These are phyloP conservation scores for Amanita thiersii DNA, from an alignment of 768 basidiomycete genomes.

Conservation along the genomic window DNA sequence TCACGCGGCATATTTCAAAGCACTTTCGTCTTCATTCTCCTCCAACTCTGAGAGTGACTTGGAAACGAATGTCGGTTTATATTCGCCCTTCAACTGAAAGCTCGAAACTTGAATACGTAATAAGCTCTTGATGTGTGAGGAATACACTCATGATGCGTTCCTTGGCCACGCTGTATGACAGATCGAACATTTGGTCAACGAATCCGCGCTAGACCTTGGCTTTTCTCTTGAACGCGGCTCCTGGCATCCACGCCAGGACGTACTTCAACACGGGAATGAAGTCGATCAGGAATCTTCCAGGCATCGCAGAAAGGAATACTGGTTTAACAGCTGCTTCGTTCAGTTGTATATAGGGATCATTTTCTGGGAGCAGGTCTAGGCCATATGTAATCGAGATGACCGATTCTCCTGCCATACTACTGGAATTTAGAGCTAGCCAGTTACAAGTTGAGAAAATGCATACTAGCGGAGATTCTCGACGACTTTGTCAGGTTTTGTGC, in stretches of 20 bases:
- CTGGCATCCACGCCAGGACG: conserved; percentile 25
- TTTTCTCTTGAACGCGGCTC: conserved; percentile 29
- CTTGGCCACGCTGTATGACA: conserved; percentile 24
- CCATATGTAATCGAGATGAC: neutral
- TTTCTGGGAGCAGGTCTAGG: neutral
- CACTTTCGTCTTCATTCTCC: conserved; percentile 9
- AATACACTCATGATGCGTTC: conserved; percentile 18
- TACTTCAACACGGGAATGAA: conserved; percentile 11
- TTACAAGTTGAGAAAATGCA: conserved; percentile 6
- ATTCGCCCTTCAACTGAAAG: conserved; percentile 12
- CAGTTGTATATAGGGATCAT: conserved; percentile 2
- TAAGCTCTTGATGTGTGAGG: conserved; percentile 19
- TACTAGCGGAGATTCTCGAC: conserved; percentile 27
- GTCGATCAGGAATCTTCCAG: conserved; percentile 8
- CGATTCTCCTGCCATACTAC: conserved; percentile 23
- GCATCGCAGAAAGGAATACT: neutral
- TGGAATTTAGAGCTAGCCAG: neutral
- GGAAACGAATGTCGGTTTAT: conserved; percentile 13
- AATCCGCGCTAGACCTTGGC: conserved; percentile 23
- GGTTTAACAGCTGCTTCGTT: neutral
- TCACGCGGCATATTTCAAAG: conserved; percentile 16
- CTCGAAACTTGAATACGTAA: conserved; percentile 15
- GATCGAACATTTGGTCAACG: conserved; percentile 19
- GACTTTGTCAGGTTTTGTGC: conserved; percentile 23
- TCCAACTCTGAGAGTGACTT: conserved; percentile 10